Evolutionary conservation across 1,139 yeast species (phyloP), one percentile per base, ranked within the genome.

Genomic region (Saccharomyces pastorianus): DNA sequence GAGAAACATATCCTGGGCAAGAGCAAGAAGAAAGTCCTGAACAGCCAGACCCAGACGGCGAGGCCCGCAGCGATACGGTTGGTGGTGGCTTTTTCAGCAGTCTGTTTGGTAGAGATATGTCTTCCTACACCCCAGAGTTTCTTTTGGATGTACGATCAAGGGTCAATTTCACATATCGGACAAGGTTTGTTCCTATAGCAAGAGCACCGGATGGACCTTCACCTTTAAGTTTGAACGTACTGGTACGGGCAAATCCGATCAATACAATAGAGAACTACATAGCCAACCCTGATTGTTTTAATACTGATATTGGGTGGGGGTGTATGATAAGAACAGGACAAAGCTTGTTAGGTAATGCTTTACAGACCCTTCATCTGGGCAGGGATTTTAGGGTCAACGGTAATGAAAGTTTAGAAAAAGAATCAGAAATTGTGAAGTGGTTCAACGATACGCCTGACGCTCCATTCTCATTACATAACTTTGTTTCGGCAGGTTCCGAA

Each of bases 241-340:
- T 83, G 28, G 60, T 81, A 2, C 61, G 77, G 42, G 68, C 66
- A 47, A 66, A 60, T 48, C 68, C 69, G 1, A 49, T 66, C 14
- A 63, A 64, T 51, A 56, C 68, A 8, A 52, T 68, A 3, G 70
- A 66, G 46, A 66, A 64, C 52, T 63, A 58, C 2, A 54, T 66
- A 3, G 58, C 55, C 23, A 63, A 67, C 51, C 66, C 66, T 6
- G 82, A 81, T 42, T 78, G 84, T 50, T 93, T 90, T 69, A 83
- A 89, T 8, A 82, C 95, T 1, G 99, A 93, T 69, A 89, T 89
- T 2, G 99, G 99, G 0, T 93, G 99, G 99, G 99, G 99, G 0
- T 93, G 99, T 68, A 93, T 93, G 99, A 90, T 93, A 50, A 76
- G 99, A 55, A 91, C 99, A 0, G 88, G 95, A 7, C 99, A 93